Conservation (phyloP, 768 basidiomycete species). For the Suillus placidus region DNA sequence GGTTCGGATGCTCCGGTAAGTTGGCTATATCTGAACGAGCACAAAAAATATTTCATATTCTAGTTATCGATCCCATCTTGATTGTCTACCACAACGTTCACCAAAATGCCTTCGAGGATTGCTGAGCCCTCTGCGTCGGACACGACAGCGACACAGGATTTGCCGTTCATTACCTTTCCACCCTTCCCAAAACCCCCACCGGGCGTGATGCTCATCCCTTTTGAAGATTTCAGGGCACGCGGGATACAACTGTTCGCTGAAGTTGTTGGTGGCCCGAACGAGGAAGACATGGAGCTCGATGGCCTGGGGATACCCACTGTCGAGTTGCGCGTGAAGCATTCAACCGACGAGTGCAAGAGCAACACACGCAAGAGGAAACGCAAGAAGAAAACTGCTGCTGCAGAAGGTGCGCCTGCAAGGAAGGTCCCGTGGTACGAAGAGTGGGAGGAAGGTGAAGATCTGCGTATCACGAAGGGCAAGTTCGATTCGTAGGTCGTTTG, state of each 20-base stretch:
- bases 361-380: conserved; percentile 56
- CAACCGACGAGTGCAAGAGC: conserved; percentile 57
- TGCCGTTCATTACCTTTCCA: conserved; percentile 40
- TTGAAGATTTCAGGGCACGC: conserved; percentile 55
- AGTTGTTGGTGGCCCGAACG: conserved; percentile 34
- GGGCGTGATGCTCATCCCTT: conserved; percentile 54
- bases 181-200: conserved; percentile 51
- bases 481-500: conserved; percentile 53
- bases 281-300: conserved; percentile 62
- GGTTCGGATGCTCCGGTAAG: background rate
- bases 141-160: conserved; percentile 17
- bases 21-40: background rate
- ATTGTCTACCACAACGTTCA: conserved; percentile 19
- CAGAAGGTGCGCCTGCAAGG: conserved; percentile 23
- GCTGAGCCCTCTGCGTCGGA: conserved; percentile 22
- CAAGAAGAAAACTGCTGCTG: conserved; percentile 32
- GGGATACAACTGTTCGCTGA: conserved; percentile 60
- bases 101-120: conserved; percentile 21
- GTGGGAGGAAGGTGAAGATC: conserved; percentile 67
- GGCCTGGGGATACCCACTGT: conserved; percentile 70
- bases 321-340: conserved; percentile 52
- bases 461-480: conserved; percentile 41
- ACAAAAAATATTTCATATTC: background rate
- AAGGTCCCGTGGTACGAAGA: conserved; percentile 63
- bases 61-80: conserved; percentile 12